A percentile compares a stretch with the other conserved stretches of the same genome.
These are phyloP conservation scores for Hemisphaericaspora xylofermentans DNA, from an alignment of 1,139 yeast species.

Conservation along the genomic window DNA sequence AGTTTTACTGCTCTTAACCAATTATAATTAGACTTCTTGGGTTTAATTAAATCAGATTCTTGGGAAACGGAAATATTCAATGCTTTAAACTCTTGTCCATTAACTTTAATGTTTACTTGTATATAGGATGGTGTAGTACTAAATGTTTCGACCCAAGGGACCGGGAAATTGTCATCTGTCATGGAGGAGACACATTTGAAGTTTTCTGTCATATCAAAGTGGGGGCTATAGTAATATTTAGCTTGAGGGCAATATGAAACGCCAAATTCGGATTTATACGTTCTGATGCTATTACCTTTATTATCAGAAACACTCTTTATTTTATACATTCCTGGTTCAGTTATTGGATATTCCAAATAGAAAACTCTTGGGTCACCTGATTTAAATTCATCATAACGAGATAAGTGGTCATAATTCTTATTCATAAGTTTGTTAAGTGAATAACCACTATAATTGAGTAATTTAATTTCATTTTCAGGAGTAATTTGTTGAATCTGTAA, in stretches of 20 bases:
- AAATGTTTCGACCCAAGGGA: constrained; percentile 50
- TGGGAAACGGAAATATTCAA: constrained; percentile 21
- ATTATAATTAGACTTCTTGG: constrained; percentile 15
- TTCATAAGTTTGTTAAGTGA: constrained; percentile 50
- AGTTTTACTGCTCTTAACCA: constrained; percentile 27
- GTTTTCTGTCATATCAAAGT: constrained; percentile 19
- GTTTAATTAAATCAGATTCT: constrained; percentile 17
- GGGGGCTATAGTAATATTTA: constrained; percentile 36
- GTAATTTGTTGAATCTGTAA: constrained; percentile 66
- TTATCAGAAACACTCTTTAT: constrained; percentile 65
- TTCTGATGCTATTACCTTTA: constrained; percentile 61
- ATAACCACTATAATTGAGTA: constrained; percentile 55
- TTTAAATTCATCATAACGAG: constrained; percentile 20
- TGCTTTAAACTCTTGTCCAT: constrained; percentile 37
- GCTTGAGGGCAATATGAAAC: constrained; percentile 81
- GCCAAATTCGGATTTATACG: constrained; percentile 61
- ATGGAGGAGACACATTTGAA: constrained; percentile 57
- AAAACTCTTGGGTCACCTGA: constrained; percentile 33
- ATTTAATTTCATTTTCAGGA: constrained; percentile 48
- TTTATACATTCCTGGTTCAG: constrained; percentile 71
- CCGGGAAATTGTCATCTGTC: constrained; percentile 47
- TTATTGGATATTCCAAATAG: constrained; percentile 58
- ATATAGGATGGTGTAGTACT: constrained; percentile 80
- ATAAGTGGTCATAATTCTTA: constrained; percentile 41
- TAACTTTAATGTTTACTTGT: constrained; percentile 56